Percentiles rank a stretch among this genome's conserved stretches.
phyloP scores from a whole-genome alignment of 1,284 basidiomycete genomes.

The Peniophora sp. region DNA sequence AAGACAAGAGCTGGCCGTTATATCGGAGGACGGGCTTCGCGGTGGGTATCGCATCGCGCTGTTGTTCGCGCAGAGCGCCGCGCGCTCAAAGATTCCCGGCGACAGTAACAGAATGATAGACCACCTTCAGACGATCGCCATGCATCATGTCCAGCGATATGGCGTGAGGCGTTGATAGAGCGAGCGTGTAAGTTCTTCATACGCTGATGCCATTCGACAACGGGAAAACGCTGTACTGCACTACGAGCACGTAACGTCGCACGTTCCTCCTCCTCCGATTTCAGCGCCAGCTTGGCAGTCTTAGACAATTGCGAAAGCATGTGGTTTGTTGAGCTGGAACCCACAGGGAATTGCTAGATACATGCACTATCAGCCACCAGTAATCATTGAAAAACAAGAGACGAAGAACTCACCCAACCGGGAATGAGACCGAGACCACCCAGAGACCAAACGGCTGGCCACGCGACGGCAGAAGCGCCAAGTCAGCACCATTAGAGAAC shows the following conservation, averaged over 20 bases:
- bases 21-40: conserved; percentile 7
- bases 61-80: conserved; percentile 54
- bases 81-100: conserved; percentile 62
- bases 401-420: conserved; percentile 69
- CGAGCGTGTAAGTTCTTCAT: conserved; percentile 91
- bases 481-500: conserved; percentile 91
- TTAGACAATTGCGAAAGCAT: conserved; percentile 93
- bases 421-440: conserved; percentile 95
- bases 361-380: conserved; percentile 7
- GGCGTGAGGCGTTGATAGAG: conserved; percentile 68
- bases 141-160: conserved; percentile 61
- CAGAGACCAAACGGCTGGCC: conserved; percentile 92
- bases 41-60: conserved; percentile 19
- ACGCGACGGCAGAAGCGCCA: conserved; percentile 88
- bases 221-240: conserved; percentile 90
- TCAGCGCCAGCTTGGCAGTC: conserved; percentile 88
- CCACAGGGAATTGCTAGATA: conserved; percentile 88
- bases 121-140: conserved; percentile 73
- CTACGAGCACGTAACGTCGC: conserved; percentile 87
- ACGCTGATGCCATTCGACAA: conserved; percentile 92
- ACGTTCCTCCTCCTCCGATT: conserved; percentile 83
- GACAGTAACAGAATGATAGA: conserved; percentile 80
- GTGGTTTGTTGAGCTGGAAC: conserved; percentile 83
- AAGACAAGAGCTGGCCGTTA: conserved; percentile 9
- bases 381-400: conserved; percentile 2